Percentiles rank a stretch among this genome's conserved stretches.
These are phyloP conservation scores for Picochlorum costavermella DNA, from an alignment of 139 green algal species.

Conservation along the genomic window DNA sequence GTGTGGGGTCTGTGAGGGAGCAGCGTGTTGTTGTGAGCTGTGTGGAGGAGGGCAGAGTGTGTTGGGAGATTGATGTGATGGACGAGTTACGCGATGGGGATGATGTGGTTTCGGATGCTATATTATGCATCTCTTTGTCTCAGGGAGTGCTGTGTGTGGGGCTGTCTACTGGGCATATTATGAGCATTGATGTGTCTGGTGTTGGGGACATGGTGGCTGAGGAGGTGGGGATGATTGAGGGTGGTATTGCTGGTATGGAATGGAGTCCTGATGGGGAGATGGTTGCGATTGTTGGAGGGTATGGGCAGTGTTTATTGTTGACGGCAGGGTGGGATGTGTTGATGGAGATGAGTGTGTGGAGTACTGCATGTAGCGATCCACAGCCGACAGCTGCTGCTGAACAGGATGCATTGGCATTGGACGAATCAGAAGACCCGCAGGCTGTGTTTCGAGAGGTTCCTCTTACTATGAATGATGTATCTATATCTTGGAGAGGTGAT, in stretches of 20 bases:
- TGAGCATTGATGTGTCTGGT: slow-evolving; percentile 35
- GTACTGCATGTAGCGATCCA: neutral
- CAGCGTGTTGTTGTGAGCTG: no score
- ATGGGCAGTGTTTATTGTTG: slow-evolving; percentile 67
- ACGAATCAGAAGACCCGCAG: neutral
- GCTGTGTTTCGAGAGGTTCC: neutral
- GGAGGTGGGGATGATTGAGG: slow-evolving; percentile 55
- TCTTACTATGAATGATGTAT: neutral
- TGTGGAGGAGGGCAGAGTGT: no score
- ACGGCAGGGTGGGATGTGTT: slow-evolving; percentile 26
- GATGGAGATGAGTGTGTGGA: slow-evolving; percentile 1
- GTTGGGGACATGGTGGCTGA: slow-evolving; percentile 9
- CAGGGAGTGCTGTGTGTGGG: neutral
- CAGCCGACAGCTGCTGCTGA: neutral
- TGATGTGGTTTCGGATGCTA: no score
- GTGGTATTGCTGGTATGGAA: slow-evolving; percentile 44
- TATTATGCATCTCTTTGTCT: no score
- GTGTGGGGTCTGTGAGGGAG: no score
- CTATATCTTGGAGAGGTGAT: slow-evolving; percentile 73
- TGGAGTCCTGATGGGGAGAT: slow-evolving; percentile 80
- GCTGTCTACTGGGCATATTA: slow-evolving; percentile 40
- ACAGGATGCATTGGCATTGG: neutral
- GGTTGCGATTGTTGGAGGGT: slow-evolving; percentile 49
- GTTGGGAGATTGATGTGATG: no score
- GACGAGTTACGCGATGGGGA: no score